Base-by-base conservation (phyloP, 352 stramenopile species). In the Phytophthora niederhauseri region DNA sequence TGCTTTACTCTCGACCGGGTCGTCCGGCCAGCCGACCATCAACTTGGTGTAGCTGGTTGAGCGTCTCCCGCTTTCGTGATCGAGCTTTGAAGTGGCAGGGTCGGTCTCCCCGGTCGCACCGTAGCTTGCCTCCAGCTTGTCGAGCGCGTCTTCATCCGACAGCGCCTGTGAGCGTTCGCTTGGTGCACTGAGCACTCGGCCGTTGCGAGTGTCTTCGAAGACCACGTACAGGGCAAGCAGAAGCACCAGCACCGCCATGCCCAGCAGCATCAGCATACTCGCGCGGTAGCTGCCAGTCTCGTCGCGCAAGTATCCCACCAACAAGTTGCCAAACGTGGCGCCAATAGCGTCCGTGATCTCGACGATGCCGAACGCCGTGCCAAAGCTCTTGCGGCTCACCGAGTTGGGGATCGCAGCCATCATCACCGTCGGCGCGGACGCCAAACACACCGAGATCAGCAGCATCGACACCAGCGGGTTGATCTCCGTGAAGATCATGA, bases 361-460 rank as follows among this genome's bases (percentile, higher is more conserved):
- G n/a, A 96, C 79, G 36, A 96, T 94, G 28, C 91, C 91, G 55
- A 97, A 97, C 2, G 89, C 91, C 4, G 84, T 87, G 28, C 91
- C 91, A 56, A 95, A 95, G 62, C 65, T 87, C 48, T 89, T 85
- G 49, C 81, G 81, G 48, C 76, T 80, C 36, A 97, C 89, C 11
- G 85, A 90, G 53, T 86, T 90, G 12, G 91, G 87, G 34, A 97
- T 94, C 19, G 84, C 78, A 11, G 91, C 89, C 82, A 97, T 96
- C 36, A 97, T 60, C 51, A 97, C 93, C 51, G 89, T 97, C 14
- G 91, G 91, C 17, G 90, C 96, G 66, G 93, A 93, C 50, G 85
- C 93, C 6, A 96, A 67, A 58, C 89, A 95, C 28, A 96, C 72
- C 17, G 88, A 96, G 64, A 97, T 94, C 19, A 97, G 66, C 52